Evolutionary conservation across 495 filamentous ascomycete genomes (phyloP).

Genomic region (Penicillium parvum): DNA sequence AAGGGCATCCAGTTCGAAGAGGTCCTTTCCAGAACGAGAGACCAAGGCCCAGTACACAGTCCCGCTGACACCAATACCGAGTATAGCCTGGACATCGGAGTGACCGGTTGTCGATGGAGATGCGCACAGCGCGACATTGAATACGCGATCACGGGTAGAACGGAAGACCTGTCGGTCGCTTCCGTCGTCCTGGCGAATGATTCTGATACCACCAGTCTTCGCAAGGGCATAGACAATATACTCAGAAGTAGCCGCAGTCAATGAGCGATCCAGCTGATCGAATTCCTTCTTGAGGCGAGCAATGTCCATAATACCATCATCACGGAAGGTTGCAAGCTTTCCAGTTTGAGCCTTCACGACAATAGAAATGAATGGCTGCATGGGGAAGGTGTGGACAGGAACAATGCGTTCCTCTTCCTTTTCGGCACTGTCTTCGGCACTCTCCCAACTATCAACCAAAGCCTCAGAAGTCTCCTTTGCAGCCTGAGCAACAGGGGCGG

Average conservation of each 20-base stretch:
- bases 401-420: constrained; percentile 64
- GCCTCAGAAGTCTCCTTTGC: constrained; percentile 54
- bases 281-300: constrained; percentile 94
- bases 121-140: constrained; percentile 81
- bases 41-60: constrained; percentile 88
- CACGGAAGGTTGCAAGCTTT: constrained; percentile 52
- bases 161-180: constrained; percentile 85
- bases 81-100: constrained; percentile 65
- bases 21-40: constrained; percentile 63
- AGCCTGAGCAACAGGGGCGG: constrained; percentile 55
- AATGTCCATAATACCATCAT: constrained; percentile 78
- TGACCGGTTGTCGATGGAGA: constrained; percentile 43
- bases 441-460: constrained; percentile 69
- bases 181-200: constrained; percentile 92
- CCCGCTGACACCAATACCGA: constrained; percentile 90
- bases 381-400: constrained; percentile 88
- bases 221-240: constrained; percentile 92
- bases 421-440: constrained; percentile 66
- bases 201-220: constrained; percentile 83
- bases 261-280: constrained; percentile 90
- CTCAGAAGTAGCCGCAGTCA: constrained; percentile 82
- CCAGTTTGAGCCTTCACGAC: constrained; percentile 33
- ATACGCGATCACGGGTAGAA: constrained; percentile 81
- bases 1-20: constrained; percentile 65
- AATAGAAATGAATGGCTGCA: constrained; percentile 92